A percentile compares a stretch with the other conserved stretches of the same genome.
Conservation (phyloP, 495 filamentous ascomycete genomes). For the Aspergillus cavernicola region DNA sequence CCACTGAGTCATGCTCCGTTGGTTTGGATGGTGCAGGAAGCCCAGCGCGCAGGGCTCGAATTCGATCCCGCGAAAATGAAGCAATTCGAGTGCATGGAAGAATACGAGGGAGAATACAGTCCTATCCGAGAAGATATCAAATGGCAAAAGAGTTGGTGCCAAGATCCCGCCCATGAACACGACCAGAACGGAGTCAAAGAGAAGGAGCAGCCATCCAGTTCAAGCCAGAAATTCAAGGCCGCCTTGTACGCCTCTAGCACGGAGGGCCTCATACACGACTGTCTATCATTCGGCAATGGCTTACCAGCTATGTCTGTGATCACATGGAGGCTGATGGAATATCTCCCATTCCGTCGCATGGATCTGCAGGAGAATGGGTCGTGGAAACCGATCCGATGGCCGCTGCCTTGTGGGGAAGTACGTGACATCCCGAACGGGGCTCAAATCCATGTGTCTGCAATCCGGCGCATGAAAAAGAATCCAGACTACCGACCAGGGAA, state of each 20-base stretch:
- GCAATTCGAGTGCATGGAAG: slow-evolving; percentile 59
- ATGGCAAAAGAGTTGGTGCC: slow-evolving; percentile 23
- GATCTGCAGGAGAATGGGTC: slow-evolving; percentile 68
- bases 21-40: slow-evolving; percentile 82
- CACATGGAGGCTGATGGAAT: slow-evolving; percentile 82
- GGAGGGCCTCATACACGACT: slow-evolving; percentile 69
- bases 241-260: slow-evolving; percentile 57
- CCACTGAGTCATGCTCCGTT: slow-evolving; percentile 71
- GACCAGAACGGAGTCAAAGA: slow-evolving; percentile 1
- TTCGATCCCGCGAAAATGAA: slow-evolving; percentile 68
- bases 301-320: slow-evolving; percentile 55
- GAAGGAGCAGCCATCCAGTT: slow-evolving; percentile 20
- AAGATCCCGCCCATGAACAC: slow-evolving; percentile 16
- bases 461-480: slow-evolving; percentile 66
- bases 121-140: slow-evolving; percentile 42
- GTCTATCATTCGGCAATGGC: slow-evolving; percentile 64
- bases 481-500: slow-evolving; percentile 18
- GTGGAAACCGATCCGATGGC: slow-evolving; percentile 81
- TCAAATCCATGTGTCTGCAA: slow-evolving; percentile 68
- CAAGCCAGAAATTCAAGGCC: slow-evolving; percentile 46
- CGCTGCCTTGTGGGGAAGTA: slow-evolving; percentile 73
- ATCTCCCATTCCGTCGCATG: slow-evolving; percentile 80
- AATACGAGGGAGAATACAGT: slow-evolving; percentile 40
- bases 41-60: slow-evolving; percentile 64
- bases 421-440: slow-evolving; percentile 73